Percentiles rank a stretch among this genome's conserved stretches.
Conservation (phyloP, 2,329 filamentous ascomycete genomes). For the Fusarium robinianum region DNA sequence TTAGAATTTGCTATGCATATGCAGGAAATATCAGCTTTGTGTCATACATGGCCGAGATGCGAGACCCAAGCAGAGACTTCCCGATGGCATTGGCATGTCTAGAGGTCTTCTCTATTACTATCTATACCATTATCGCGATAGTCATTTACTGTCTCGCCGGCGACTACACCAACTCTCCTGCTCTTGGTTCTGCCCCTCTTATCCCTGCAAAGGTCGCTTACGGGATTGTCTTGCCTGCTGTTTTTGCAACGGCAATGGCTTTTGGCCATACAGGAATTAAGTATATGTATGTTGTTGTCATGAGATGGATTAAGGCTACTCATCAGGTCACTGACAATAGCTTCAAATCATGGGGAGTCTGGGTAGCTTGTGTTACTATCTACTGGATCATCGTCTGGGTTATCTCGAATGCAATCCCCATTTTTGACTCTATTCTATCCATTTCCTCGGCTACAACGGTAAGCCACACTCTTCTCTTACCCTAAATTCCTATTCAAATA, state of each 20-base stretch:
- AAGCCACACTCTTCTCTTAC: too few species aligned
- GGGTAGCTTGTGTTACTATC: slow-evolving; percentile 39
- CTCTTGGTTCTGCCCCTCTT: slow-evolving; percentile 41
- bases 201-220: slow-evolving; percentile 42
- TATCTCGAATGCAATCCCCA: slow-evolving; percentile 43
- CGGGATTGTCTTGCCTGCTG: slow-evolving; percentile 38
- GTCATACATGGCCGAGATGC: slow-evolving; percentile 42
- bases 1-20: slow-evolving; percentile 39
- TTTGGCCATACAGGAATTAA: slow-evolving; percentile 42
- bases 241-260: slow-evolving; percentile 39
- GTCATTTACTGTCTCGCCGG: slow-evolving; percentile 41
- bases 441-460: slow-evolving; percentile 42
- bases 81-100: slow-evolving; percentile 39
- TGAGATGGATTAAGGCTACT: slow-evolving; percentile 39
- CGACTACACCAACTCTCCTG: slow-evolving; percentile 40
- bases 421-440: slow-evolving; percentile 44
- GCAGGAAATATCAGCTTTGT: slow-evolving; percentile 41
- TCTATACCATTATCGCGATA: slow-evolving; percentile 42
- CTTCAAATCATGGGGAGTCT: slow-evolving; percentile 41
- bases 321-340: slow-evolving; percentile 40
- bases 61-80: slow-evolving; percentile 40
- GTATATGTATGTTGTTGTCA: slow-evolving; percentile 41
- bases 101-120: slow-evolving; percentile 40
- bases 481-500: too few species aligned
- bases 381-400: slow-evolving; percentile 42